phyloP scores from a whole-genome alignment of 2,329 filamentous ascomycete genomes.

The Bipolaris victoriae region DNA sequence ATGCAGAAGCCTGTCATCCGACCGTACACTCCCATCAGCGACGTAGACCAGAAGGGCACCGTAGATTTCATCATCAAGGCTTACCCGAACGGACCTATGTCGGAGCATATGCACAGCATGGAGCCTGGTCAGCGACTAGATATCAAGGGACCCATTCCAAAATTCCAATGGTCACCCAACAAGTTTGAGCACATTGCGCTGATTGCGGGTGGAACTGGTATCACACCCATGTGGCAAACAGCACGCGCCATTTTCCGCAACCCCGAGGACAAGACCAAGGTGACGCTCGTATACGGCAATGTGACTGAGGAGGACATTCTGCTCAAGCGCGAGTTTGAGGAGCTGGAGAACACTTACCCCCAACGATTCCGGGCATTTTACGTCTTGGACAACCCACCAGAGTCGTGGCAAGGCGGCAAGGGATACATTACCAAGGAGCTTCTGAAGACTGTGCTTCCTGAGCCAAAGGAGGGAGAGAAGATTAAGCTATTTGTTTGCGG shows the following conservation, averaged over 20 bases:
- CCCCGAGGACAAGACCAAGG: conserved; percentile 95
- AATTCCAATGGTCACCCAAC: conserved; percentile 88
- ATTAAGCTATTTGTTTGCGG: conserved; percentile 98
- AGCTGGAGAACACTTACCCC: conserved; percentile 93
- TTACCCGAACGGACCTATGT: conserved; percentile 92
- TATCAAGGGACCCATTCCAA: conserved; percentile 94
- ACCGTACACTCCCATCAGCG: conserved; percentile 90
- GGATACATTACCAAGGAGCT: conserved; percentile 90
- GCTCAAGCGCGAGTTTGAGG: conserved; percentile 80
- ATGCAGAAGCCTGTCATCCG: conserved; percentile 85
- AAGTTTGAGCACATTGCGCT: conserved; percentile 89
- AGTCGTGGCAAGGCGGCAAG: conserved; percentile 76
- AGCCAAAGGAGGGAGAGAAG: conserved; percentile 82
- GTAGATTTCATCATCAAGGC: conserved; percentile 90
- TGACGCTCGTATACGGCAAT: conserved; percentile 94
- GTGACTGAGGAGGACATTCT: conserved; percentile 88
- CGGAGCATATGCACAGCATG: conserved; percentile 83
- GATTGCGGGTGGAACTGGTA: conserved; percentile 93
- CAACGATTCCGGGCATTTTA: conserved; percentile 96
- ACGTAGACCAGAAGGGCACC: conserved; percentile 80
- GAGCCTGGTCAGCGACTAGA: conserved; percentile 80
- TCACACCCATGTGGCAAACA: conserved; percentile 98
- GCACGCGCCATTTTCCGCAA: conserved; percentile 91
- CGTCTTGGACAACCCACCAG: conserved; percentile 81
- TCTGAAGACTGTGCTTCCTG: conserved; percentile 91